Evolutionary conservation across 31 red algal species (phyloP).

Genomic region (Bonnemaisonia californica): DNA sequence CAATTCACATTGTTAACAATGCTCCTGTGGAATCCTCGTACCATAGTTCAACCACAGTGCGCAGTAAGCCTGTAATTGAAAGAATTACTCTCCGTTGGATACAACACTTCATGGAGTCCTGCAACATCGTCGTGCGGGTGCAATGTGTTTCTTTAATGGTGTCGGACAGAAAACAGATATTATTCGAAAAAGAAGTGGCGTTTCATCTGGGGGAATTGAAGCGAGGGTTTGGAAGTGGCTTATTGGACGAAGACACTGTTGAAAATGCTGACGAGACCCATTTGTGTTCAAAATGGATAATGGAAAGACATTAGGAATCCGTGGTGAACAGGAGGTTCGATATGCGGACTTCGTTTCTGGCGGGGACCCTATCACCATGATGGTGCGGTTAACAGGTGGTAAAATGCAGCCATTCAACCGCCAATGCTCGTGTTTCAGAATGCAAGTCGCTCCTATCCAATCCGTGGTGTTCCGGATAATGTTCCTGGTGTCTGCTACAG

Average conservation of each 20-base stretch:
- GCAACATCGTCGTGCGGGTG: neutral
- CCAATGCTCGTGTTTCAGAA: conserved; percentile 30
- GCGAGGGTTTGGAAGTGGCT: neutral
- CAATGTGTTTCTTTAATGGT: conserved; percentile 1
- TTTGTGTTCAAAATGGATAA: too few species aligned
- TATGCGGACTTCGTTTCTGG: too few species aligned
- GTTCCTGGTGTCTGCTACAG: conserved; percentile 3
- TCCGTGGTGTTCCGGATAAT: neutral
- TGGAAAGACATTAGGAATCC: neutral
- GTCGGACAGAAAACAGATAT: neutral
- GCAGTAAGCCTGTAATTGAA: neutral
- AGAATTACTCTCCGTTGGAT: neutral
- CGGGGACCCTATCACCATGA: conserved; percentile 22
- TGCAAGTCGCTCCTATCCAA: neutral
- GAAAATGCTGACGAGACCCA: neutral
- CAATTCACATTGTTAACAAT: neutral
- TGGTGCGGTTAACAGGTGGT: conserved; percentile 14
- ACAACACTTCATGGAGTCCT: neutral
- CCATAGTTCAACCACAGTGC: neutral
- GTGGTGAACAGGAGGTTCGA: neutral
- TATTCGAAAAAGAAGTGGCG: neutral
- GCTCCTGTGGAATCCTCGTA: neutral
- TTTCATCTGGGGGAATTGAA: neutral
- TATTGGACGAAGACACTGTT: neutral
- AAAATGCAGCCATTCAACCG: neutral